Base-by-base conservation (phyloP, 2,329 filamentous ascomycete genomes). In the Drechslera avenae region DNA sequence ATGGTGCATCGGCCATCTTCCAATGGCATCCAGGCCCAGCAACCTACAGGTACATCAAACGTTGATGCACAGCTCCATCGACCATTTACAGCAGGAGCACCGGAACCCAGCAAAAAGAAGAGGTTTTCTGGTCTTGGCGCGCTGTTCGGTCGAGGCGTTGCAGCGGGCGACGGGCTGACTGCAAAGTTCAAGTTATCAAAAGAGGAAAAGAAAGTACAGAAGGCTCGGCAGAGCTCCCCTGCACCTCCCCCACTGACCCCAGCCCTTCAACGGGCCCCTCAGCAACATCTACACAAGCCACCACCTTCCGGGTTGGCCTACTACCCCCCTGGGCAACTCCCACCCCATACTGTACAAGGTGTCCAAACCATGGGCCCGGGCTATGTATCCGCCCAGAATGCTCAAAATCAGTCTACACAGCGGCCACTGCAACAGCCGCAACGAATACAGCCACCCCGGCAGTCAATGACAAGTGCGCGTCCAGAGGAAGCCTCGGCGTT, bases 61-160 rank as follows among this genome's bases (percentile, higher is more conserved):
- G 46, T 32, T 14, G 56, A 63, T 12, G 40, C 41, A 7, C 60
- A 62, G 23, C 16, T 52, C 4, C 48, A 57, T 33, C 60, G 57
- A 35, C 42, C 54, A 12, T 43, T 57, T 19, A 55, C 55, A 2
- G 50, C 63, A n/a, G 48, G 46, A 5, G 46, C 55, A 8, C 54
- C 63, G 12, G 66, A 71, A 31, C 41, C 52, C 3, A 62, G 64
- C 42, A 74, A 72, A 59, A 79, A 78, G 55, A 78, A 77, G 47
- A 70, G 77, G 28, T 78, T 79, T 39, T 79, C 78, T 2, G 61
- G 70, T 3, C 56, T 80, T 9, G 76, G 76, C 4, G 74, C 70
- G 28, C 54, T 80, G 1, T 79, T 80, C 45, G 67, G 72, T 23
- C 68, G 76, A 26, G 72, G 68, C 8, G 71, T 66, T 28, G 71